Percentiles rank a stretch among this genome's conserved stretches.
Evolutionary conservation across 148 eudicot species (phyloP).

Genomic region (Rheum nobile): DNA sequence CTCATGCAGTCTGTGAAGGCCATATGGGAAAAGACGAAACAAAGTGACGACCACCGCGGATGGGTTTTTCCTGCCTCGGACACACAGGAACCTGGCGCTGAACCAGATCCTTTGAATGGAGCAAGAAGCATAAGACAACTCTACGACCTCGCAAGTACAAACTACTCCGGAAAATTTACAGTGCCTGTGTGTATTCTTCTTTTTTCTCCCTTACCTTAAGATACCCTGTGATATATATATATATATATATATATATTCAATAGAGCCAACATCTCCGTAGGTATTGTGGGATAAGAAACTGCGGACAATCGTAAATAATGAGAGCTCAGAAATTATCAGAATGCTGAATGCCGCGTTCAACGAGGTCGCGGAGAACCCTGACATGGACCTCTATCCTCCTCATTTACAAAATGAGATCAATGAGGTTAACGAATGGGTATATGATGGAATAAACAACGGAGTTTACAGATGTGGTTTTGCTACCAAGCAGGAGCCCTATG

Average conservation of each 20-base stretch:
- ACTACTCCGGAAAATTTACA: conserved; percentile 65
- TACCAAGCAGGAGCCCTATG: conserved; percentile 75
- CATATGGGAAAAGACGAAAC: conserved; percentile 67
- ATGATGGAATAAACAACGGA: conserved; percentile 70
- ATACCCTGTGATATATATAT: no score
- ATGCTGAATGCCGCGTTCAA: conserved; percentile 84
- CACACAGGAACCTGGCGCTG: conserved; percentile 65
- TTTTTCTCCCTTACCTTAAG: background rate
- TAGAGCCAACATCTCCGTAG: conserved; percentile 24
- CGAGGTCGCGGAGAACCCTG: conserved; percentile 55
- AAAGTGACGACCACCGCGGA: conserved; percentile 73
- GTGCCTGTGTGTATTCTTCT: conserved; percentile 64
- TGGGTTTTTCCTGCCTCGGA: conserved; percentile 79
- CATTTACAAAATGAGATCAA: conserved; percentile 52
- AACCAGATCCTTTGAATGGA: conserved; percentile 56
- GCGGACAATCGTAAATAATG: conserved; percentile 73
- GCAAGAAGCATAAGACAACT: conserved; percentile 60
- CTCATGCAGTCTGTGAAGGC: conserved; percentile 59
- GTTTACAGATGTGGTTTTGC: conserved; percentile 94
- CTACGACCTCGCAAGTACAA: conserved; percentile 76
- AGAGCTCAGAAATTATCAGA: conserved; percentile 84
- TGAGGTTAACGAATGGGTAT: conserved; percentile 62
- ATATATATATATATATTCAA: background rate
- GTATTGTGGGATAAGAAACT: conserved; percentile 89
- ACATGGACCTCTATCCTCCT: conserved; percentile 70